Percentiles rank a stretch among this genome's conserved stretches.
These are phyloP conservation scores for Saccharomyces hybrid DNA, from an alignment of 1,139 yeast genomes.

Conservation along the genomic window DNA sequence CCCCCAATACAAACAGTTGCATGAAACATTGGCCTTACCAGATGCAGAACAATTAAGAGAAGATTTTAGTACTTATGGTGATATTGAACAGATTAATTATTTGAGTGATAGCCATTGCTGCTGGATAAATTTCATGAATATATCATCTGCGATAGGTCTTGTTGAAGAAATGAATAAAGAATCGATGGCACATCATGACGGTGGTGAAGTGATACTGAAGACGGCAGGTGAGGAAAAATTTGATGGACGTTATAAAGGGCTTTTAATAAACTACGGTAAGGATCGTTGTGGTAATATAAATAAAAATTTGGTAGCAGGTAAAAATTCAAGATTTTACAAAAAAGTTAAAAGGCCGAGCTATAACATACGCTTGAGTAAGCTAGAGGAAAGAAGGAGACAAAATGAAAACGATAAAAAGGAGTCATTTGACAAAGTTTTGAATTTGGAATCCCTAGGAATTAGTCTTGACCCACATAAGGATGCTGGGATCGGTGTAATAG, in stretches of 20 bases:
- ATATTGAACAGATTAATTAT: slow-evolving; percentile 72
- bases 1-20: slow-evolving; percentile 25
- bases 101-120: slow-evolving; percentile 72
- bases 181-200: slow-evolving; percentile 7
- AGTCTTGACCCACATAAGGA: slow-evolving; percentile 10
- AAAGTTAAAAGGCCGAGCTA: slow-evolving; percentile 32
- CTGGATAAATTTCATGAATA: slow-evolving; percentile 70
- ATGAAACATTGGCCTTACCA: slow-evolving; percentile 30
- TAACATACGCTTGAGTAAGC: slow-evolving; percentile 21
- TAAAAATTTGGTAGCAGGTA: slow-evolving; percentile 27
- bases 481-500: neutral
- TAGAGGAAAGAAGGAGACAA: slow-evolving; percentile 26
- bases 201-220: slow-evolving; percentile 30
- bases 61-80: slow-evolving; percentile 68
- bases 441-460: slow-evolving; percentile 24
- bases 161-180: slow-evolving; percentile 48
- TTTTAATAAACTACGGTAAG: slow-evolving; percentile 68
- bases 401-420: slow-evolving; percentile 14
- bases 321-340: slow-evolving; percentile 36
- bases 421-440: slow-evolving; percentile 10
- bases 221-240: slow-evolving; percentile 21
- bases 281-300: slow-evolving; percentile 74
- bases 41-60: slow-evolving; percentile 49
- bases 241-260: slow-evolving; percentile 44
- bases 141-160: slow-evolving; percentile 67